Evolutionary conservation across 2,329 filamentous ascomycete species (phyloP), one percentile per base, ranked within the genome.

Genomic region (Diaporthe helianthi): DNA sequence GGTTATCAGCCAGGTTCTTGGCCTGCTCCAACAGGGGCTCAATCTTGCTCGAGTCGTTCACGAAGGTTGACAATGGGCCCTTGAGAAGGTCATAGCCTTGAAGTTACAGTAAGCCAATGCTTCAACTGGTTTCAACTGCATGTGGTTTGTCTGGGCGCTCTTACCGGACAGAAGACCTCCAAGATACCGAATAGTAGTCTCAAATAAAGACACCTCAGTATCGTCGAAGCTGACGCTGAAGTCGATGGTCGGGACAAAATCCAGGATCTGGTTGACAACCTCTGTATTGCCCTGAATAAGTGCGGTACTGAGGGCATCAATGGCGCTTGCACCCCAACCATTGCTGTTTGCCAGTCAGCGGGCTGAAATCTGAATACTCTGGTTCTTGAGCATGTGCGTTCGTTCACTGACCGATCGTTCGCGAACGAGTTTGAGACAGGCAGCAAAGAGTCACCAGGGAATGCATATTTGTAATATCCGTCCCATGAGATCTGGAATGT

Each of bases 151-250:
- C 4, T 12, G 8, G 31, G 17, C 5, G 3, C 7, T 24, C 53
- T 63, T 75, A 86, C 90, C 92, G 2, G 93, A 92, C 10, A 97
- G 77, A 74, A 97, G 84, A 19, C 93, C 94, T 12, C 88, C 94
- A 1, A 97, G 81, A 75, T 97, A 97, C 33, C 94, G 90, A 47
- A 97, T 97, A 0, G 93, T 97, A 0, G 93, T 97, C 80, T 97
- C 94, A 75, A 97, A 97, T 9, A 97, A 80, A 46, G 91, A 95
- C 60, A 97, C 89, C 12, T 83, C 79, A 1, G 83, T 79, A 51
- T 85, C 85, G 41, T 71, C 53, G 29, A 58, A 71, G 55, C 70
- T 71, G 29, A 69, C 63, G 29, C 70, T 71, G 76, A 93, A 97
- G 78, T 97, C 83, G 75, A 97, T 90, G 0, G 80, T 86, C 0